Percentiles rank a stretch among this genome's conserved stretches.
These are phyloP conservation scores for Kalmusia sp. DNA, from an alignment of 2,329 filamentous ascomycete species.

Conservation along the genomic window DNA sequence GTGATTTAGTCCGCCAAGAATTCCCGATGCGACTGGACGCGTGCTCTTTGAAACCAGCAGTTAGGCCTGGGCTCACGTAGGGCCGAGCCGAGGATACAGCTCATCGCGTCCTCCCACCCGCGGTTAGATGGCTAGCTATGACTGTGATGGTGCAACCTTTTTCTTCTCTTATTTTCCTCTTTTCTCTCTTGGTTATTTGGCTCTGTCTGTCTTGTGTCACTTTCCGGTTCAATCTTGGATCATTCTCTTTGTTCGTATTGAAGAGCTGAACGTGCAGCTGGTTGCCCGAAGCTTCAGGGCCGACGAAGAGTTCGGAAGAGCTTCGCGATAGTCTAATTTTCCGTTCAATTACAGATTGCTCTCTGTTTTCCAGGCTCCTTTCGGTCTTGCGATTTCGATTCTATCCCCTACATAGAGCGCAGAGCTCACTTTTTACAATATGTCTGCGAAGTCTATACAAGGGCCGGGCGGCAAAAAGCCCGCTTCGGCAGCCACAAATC, in stretches of 20 bases:
- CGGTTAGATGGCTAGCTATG: slow-evolving; percentile 37
- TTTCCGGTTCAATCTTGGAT: slow-evolving; percentile 13
- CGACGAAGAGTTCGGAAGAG: slow-evolving; percentile 13
- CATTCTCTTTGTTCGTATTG: slow-evolving; percentile 25
- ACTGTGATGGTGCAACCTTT: slow-evolving; percentile 30
- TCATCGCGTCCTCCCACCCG: slow-evolving; percentile 41
- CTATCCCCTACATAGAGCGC: slow-evolving; percentile 14
- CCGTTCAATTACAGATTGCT: not conserved
- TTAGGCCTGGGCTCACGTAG: slow-evolving; percentile 33
- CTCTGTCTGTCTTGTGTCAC: slow-evolving; percentile 8
- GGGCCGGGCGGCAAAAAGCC: slow-evolving; percentile 73
- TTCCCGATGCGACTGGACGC: slow-evolving; percentile 18
- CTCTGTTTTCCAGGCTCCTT: not conserved
- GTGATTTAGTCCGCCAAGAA: slow-evolving; percentile 24
- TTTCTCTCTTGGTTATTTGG: slow-evolving; percentile 12
- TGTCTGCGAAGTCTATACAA: slow-evolving; percentile 67
- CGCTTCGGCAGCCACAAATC: slow-evolving; percentile 84
- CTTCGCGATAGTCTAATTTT: slow-evolving; percentile 19
- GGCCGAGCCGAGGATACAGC: slow-evolving; percentile 43
- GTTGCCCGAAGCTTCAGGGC: not conserved
- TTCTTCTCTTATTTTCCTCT: slow-evolving; percentile 10
- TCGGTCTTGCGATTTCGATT: too few relatives aligned
- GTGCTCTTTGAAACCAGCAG: slow-evolving; percentile 22
- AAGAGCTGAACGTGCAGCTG: not conserved
- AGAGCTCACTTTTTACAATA: slow-evolving; percentile 38